phyloP scores from a whole-genome alignment of 1,284 basidiomycete genomes.

The Violaceomyces palustris region DNA sequence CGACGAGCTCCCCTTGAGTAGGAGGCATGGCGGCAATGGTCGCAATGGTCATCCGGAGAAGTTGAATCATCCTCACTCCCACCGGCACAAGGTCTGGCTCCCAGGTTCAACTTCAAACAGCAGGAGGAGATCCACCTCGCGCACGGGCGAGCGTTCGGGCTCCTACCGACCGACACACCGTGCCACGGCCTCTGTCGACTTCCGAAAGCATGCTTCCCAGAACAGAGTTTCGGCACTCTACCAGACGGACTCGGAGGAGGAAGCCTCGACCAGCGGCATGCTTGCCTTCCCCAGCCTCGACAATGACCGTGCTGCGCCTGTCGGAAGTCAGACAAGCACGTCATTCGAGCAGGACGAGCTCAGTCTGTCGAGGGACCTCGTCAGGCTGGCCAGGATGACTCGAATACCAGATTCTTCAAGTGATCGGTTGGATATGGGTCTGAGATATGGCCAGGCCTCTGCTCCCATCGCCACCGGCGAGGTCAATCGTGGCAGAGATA shows the following conservation, averaged over 20 bases:
- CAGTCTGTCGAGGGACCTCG: slow-evolving; percentile 22
- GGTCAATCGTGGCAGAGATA: no score
- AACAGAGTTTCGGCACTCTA: no score
- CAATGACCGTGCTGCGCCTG: not conserved
- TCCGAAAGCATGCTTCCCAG: slow-evolving; percentile 6
- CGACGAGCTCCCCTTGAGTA: slow-evolving; percentile 43
- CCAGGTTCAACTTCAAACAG: slow-evolving; percentile 11
- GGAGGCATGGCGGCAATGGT: slow-evolving; percentile 45
- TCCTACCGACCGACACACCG: no score
- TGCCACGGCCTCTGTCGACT: slow-evolving; percentile 24
- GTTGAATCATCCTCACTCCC: slow-evolving; percentile 13
- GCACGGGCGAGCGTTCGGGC: no score
- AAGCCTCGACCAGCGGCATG: slow-evolving; percentile 1
- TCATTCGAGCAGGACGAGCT: slow-evolving; percentile 15
- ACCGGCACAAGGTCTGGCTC: slow-evolving; percentile 23
- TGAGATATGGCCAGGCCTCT: no score
- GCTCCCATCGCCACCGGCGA: no score
- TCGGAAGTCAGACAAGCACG: not conserved
- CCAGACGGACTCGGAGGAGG: slow-evolving; percentile 8
- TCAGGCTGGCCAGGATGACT: slow-evolving; percentile 21
- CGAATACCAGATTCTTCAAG: slow-evolving; percentile 2
- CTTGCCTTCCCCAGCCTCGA: slow-evolving; percentile 3
- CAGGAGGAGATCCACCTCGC: slow-evolving; percentile 10
- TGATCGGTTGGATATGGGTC: no score
- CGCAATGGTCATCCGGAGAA: slow-evolving; percentile 17